A percentile compares a stretch with the other conserved stretches of the same genome.
These are phyloP conservation scores for Quercus suber DNA, from an alignment of 306 rosid genomes.

Conservation along the genomic window DNA sequence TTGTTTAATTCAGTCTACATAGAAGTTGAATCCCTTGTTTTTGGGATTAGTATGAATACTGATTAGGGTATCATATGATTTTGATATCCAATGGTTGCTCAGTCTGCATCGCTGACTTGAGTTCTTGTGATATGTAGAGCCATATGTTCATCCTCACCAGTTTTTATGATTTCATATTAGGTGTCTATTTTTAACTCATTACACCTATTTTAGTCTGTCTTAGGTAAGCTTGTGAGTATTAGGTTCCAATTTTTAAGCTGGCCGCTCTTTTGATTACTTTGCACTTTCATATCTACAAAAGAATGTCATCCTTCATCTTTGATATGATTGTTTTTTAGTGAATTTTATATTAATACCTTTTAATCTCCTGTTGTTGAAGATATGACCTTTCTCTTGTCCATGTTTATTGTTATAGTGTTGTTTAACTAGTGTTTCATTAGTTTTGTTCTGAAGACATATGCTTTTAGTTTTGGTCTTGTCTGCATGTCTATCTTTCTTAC, in stretches of 20 bases:
- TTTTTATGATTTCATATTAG: background rate
- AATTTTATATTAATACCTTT: background rate
- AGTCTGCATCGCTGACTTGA: background rate
- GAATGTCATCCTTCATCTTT: background rate
- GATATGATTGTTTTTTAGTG: background rate
- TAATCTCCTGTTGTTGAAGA: background rate
- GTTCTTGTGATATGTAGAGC: background rate
- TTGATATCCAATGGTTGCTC: background rate
- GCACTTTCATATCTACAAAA: background rate
- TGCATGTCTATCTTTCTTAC: background rate
- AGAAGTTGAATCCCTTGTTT: background rate
- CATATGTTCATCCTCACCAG: background rate
- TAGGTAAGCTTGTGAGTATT: background rate
- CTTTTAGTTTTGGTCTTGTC: background rate
- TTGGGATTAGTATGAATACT: background rate
- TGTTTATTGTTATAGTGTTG: background rate
- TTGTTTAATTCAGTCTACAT: background rate
- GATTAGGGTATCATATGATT: too few relatives aligned
- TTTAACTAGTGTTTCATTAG: background rate
- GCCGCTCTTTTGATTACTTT: background rate
- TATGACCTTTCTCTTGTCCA: background rate
- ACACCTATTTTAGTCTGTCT: background rate
- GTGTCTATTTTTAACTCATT: background rate
- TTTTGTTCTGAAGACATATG: background rate
- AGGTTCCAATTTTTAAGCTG: background rate